Conservation (phyloP, 352 stramenopile species). For the Thalassiosira hispida region DNA sequence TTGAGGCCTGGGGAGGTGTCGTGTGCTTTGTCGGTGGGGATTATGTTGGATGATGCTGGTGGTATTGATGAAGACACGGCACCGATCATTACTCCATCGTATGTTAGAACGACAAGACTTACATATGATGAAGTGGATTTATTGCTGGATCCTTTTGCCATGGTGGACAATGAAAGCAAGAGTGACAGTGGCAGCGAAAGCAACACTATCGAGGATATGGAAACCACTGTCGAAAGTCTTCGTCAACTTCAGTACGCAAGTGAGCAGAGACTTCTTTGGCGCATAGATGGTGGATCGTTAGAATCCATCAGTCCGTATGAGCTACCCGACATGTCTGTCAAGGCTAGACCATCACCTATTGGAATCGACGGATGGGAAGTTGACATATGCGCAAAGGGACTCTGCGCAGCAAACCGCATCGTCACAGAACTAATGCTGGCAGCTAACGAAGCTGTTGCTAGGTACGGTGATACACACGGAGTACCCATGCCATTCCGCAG, state of each 20-base stretch:
- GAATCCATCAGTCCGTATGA: constrained; percentile 26
- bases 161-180: constrained; percentile 12
- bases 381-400: constrained; percentile 16
- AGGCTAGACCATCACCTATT: constrained; percentile 12
- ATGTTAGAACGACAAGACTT: constrained; percentile 24
- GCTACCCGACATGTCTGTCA: constrained; percentile 19
- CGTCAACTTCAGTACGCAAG: constrained; percentile 8
- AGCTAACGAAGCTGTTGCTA: constrained; percentile 12
- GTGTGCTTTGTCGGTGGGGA: constrained; percentile 23
- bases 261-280: constrained; percentile 25
- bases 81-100: constrained; percentile 15
- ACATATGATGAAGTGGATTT: constrained; percentile 30
- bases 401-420: constrained; percentile 7
- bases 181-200: neutral
- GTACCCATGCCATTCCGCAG: constrained; percentile 26
- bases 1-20: constrained; percentile 11
- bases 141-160: constrained; percentile 22
- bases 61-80: constrained; percentile 20
- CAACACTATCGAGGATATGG: constrained; percentile 12
- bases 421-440: constrained; percentile 26
- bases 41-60: constrained; percentile 22
- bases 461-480: constrained; percentile 13
- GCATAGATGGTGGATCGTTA: constrained; percentile 20
- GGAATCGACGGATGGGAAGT: constrained; percentile 18
- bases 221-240: constrained; percentile 9